Conservation (phyloP, 116 monocot genomes). For the Iris pallida region DNA sequence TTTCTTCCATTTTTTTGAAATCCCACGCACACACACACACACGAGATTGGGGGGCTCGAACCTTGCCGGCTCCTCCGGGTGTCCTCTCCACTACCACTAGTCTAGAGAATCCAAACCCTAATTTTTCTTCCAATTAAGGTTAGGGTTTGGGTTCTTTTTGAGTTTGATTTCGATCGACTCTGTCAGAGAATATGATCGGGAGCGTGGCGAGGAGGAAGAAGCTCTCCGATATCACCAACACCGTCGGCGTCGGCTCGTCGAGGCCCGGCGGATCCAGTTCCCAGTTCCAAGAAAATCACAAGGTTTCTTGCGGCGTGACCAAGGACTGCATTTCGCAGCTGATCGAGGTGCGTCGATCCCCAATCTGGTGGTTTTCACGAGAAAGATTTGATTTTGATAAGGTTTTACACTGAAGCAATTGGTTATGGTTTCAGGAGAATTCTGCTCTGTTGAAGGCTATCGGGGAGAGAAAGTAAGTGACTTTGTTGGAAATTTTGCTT, state of each 20-base stretch:
- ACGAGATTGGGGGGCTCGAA: too few species aligned
- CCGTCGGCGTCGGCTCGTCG: neutral
- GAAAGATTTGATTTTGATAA: too few species aligned
- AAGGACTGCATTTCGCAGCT: constrained; percentile 1
- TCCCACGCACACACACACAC: too few species aligned
- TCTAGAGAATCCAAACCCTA: too few species aligned
- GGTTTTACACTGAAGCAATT: neutral
- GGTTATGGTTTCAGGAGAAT: constrained; percentile 5
- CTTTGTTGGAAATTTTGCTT: constrained; percentile 4
- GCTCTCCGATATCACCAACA: constrained; percentile 33
- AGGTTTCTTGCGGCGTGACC: neutral
- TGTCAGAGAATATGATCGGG: neutral
- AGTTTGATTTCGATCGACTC: too few species aligned
- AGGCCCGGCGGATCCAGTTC: neutral
- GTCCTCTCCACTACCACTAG: too few species aligned
- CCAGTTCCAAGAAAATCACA: neutral
- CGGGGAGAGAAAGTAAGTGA: constrained; percentile 11
- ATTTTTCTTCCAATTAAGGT: too few species aligned
- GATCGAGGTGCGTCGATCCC: neutral
- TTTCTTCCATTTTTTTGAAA: too few species aligned
- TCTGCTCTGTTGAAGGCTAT: neutral
- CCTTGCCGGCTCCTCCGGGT: too few species aligned
- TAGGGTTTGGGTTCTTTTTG: too few species aligned
- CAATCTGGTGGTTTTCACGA: neutral
- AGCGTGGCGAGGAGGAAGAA: constrained; percentile 17